Percentiles rank a stretch among this genome's conserved stretches.
These are phyloP conservation scores for Daldinia eschscholtzii DNA, from an alignment of 2,329 filamentous ascomycete species.

Conservation along the genomic window DNA sequence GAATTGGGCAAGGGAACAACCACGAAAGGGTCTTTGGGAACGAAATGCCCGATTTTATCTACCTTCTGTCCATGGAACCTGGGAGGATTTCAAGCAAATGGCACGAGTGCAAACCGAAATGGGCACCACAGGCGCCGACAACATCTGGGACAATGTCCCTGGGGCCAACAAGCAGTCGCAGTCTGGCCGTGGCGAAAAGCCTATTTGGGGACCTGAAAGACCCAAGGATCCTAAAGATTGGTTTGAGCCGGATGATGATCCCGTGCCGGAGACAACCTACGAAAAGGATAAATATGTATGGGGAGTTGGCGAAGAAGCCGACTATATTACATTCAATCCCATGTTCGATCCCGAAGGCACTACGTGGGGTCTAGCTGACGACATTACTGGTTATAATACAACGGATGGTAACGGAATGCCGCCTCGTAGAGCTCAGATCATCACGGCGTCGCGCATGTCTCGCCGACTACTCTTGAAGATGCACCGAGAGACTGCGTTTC, in stretches of 20 bases:
- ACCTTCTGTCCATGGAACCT: conserved; percentile 79
- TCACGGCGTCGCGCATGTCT: conserved; percentile 87
- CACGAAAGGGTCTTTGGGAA: conserved; percentile 85
- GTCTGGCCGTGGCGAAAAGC: conserved; percentile 64
- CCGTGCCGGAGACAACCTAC: conserved; percentile 76
- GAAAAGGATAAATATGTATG: conserved; percentile 86
- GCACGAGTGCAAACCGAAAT: conserved; percentile 80
- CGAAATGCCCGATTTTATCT: conserved; percentile 83
- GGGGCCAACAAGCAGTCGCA: conserved; percentile 58
- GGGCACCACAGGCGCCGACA: conserved; percentile 73
- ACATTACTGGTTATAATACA: conserved; percentile 87
- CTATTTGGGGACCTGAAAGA: conserved; percentile 87
- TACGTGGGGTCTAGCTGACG: conserved; percentile 83
- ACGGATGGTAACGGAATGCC: conserved; percentile 71
- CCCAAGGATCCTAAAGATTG: conserved; percentile 76
- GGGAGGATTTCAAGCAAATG: conserved; percentile 85
- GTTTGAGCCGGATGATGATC: conserved; percentile 79
- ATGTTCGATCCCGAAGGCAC: conserved; percentile 92
- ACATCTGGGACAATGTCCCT: conserved; percentile 71
- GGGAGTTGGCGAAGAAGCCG: conserved; percentile 91
- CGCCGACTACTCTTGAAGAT: conserved; percentile 83
- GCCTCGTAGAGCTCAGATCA: conserved; percentile 86
- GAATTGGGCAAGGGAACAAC: conserved; percentile 78
- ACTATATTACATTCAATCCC: conserved; percentile 91
- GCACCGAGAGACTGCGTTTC: conserved; percentile 88